A percentile compares a stretch with the other conserved stretches of the same genome.
These are phyloP conservation scores for Rutstroemia sp. DNA, from an alignment of 2,329 filamentous ascomycete genomes.

Conservation along the genomic window DNA sequence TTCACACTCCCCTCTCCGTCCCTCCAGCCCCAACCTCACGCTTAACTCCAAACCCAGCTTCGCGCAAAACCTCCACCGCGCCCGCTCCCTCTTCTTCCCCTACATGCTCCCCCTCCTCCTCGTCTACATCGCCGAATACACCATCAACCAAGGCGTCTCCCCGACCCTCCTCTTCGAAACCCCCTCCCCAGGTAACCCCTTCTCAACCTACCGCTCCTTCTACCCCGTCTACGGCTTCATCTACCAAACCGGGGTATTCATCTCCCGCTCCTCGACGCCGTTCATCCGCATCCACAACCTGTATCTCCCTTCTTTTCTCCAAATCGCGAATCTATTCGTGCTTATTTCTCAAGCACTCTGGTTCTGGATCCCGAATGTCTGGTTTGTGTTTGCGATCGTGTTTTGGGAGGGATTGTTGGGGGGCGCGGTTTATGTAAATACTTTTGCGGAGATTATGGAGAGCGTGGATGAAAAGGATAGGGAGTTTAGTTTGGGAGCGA, in stretches of 20 bases:
- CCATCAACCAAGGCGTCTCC: slow-evolving; percentile 90
- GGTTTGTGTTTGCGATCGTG: slow-evolving; percentile 73
- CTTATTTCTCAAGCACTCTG: slow-evolving; percentile 71
- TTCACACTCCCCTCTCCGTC: slow-evolving; percentile 17
- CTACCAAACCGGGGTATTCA: slow-evolving; percentile 91
- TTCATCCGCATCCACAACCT: slow-evolving; percentile 76
- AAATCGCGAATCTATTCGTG: slow-evolving; percentile 68
- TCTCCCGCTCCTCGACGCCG: slow-evolving; percentile 84
- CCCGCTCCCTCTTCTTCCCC: slow-evolving; percentile 62
- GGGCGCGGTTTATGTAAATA: slow-evolving; percentile 90
- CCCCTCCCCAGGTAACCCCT: slow-evolving; percentile 68
- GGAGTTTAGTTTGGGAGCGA: slow-evolving; percentile 86
- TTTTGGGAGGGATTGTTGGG: slow-evolving; percentile 95
- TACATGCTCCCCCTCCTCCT: slow-evolving; percentile 87
- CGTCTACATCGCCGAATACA: slow-evolving; percentile 95
- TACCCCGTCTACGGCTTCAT: slow-evolving; percentile 94
- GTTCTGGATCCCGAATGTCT: slow-evolving; percentile 77
- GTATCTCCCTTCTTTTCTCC: slow-evolving; percentile 76
- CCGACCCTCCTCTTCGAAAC: slow-evolving; percentile 91
- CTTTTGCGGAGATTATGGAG: slow-evolving; percentile 90
- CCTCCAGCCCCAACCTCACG: neutral
- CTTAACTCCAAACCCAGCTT: slow-evolving; percentile 27
- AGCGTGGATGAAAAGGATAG: slow-evolving; percentile 68
- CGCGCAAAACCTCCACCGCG: slow-evolving; percentile 52
- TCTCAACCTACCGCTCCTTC: slow-evolving; percentile 74